Evolutionary conservation across 1,284 basidiomycete species (phyloP).

Genomic region (Ustilago crameri): DNA sequence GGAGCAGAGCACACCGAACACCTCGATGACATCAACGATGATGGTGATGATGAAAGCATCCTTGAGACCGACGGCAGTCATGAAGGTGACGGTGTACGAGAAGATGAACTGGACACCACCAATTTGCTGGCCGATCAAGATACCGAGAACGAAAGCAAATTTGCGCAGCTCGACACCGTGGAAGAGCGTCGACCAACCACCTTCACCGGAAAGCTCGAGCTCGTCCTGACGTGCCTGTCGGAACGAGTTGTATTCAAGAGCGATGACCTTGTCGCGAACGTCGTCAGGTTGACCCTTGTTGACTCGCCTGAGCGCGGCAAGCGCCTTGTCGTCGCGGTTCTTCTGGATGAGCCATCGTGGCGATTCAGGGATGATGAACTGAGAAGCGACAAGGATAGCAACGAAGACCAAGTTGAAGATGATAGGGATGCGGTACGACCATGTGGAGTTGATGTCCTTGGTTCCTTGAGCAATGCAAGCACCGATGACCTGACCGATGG

Average conservation of each 20-base stretch:
- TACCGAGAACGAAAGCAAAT: constrained; percentile 70
- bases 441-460: constrained; percentile 49
- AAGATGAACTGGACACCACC: constrained; percentile 69
- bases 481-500: constrained; percentile 71
- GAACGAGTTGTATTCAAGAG: constrained; percentile 66
- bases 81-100: constrained; percentile 65
- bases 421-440: constrained; percentile 69
- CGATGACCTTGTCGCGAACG: constrained; percentile 65
- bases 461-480: constrained; percentile 69
- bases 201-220: constrained; percentile 62
- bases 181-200: constrained; percentile 69
- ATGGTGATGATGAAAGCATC: constrained; percentile 70
- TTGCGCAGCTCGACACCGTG: constrained; percentile 65
- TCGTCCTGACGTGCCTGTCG: constrained; percentile 70
- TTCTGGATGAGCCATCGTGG: constrained; percentile 70
- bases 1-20: constrained; percentile 68
- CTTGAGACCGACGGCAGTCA: constrained; percentile 60
- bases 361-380: constrained; percentile 69
- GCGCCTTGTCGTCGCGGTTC: constrained; percentile 69
- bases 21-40: constrained; percentile 67
- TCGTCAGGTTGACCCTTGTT: constrained; percentile 69
- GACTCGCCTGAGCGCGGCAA: constrained; percentile 67
- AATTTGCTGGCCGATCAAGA: constrained; percentile 69
- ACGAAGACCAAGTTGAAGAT: constrained; percentile 70
- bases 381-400: constrained; percentile 62